phyloP scores from a whole-genome alignment of 2,329 filamentous ascomycete genomes.

The Pseudocercospora vitis region DNA sequence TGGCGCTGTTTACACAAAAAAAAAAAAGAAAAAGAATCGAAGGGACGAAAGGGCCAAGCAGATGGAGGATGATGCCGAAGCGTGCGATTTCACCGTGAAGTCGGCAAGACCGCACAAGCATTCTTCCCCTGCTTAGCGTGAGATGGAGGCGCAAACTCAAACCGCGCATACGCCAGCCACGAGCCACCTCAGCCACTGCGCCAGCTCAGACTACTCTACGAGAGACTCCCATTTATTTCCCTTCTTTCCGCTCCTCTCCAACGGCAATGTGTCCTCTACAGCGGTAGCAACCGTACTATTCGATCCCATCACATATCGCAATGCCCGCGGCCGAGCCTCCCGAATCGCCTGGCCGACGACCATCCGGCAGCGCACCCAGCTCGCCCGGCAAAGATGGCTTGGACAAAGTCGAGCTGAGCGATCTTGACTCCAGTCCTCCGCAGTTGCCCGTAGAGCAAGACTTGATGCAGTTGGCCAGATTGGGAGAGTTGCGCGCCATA shows the following conservation, averaged over 20 bases:
- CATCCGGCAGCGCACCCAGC: constrained; percentile 27
- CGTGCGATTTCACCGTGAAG: too few relatives aligned
- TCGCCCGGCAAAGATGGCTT: constrained; percentile 36
- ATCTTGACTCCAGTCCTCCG: constrained; percentile 37
- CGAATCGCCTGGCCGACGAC: constrained; percentile 19
- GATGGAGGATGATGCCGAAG: too few relatives aligned
- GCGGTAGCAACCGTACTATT: constrained; percentile 1
- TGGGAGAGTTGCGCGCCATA: constrained; percentile 83
- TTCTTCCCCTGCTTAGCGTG: too few relatives aligned
- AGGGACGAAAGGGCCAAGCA: too few relatives aligned
- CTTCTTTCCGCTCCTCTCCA: not conserved
- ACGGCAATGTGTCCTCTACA: not conserved
- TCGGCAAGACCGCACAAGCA: too few relatives aligned
- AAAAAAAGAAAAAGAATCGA: too few relatives aligned
- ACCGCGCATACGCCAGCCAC: too few relatives aligned
- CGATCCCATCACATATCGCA: not conserved
- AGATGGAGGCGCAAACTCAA: too few relatives aligned
- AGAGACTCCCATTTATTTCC: not conserved
- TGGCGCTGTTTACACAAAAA: too few relatives aligned
- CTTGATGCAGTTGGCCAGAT: constrained; percentile 90
- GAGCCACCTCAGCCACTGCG: too few relatives aligned
- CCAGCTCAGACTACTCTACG: too few relatives aligned
- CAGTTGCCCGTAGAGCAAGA: constrained; percentile 65
- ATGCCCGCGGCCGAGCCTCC: constrained; percentile 6
- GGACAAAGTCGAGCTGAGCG: constrained; percentile 39